A percentile compares a stretch with the other conserved stretches of the same genome.
phyloP scores from a whole-genome alignment of 2,329 filamentous ascomycete genomes.

The Hyphodiscus sp. region DNA sequence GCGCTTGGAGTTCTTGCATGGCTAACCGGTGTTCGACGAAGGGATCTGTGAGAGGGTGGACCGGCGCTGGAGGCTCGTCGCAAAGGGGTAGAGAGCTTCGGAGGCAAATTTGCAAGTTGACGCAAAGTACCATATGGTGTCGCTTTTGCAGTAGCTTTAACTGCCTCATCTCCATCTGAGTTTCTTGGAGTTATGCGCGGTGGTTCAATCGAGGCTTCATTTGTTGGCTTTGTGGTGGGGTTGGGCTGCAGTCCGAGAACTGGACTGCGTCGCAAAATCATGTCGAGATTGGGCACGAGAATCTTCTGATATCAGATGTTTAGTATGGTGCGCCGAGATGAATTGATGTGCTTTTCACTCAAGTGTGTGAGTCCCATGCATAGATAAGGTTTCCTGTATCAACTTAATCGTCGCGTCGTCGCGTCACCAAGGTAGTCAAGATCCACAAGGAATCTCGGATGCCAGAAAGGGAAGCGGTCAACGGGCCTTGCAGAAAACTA shows the following conservation, averaged over 20 bases:
- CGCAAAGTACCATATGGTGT: conserved; percentile 24
- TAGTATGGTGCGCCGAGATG: background rate
- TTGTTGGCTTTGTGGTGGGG: background rate
- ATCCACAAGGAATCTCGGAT: background rate
- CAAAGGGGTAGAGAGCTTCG: conserved; percentile 26
- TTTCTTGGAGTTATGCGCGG: conserved; percentile 22
- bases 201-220: conserved; percentile 3
- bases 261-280: background rate
- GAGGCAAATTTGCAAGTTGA: conserved; percentile 22
- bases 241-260: background rate
- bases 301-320: background rate
- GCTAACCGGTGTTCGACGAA: conserved; percentile 22
- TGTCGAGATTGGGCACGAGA: background rate
- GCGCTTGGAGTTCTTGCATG: conserved; percentile 23
- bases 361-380: background rate
- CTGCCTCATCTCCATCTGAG: conserved; percentile 15
- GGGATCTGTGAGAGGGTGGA: conserved; percentile 22
- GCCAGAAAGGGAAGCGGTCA: background rate
- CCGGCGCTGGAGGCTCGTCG: conserved; percentile 27
- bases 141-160: conserved; percentile 13
- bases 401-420: background rate
- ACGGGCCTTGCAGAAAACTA: background rate
- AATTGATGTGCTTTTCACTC: background rate
- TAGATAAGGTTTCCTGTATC: too few species aligned
- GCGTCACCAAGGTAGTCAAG: background rate